Conservation (phyloP, 2,329 filamentous ascomycete species). For the Colletotrichum melonis region DNA sequence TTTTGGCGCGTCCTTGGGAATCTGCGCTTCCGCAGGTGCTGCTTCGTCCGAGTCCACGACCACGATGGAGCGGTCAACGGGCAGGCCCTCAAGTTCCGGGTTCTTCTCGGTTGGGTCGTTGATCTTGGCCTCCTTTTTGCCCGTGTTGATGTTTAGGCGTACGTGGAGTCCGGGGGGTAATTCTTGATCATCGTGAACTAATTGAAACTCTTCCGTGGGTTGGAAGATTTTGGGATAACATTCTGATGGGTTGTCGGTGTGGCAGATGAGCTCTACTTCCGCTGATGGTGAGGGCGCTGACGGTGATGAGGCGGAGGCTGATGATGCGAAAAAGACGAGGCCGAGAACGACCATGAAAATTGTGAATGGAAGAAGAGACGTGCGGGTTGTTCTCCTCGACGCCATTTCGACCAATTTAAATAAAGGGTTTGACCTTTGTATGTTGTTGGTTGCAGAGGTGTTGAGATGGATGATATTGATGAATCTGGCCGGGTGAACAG, state of each 20-base stretch:
- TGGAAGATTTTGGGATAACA: constrained; percentile 75
- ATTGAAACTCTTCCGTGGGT: constrained; percentile 73
- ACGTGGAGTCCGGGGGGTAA: constrained; percentile 74
- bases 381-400: neutral
- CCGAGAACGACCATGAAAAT: constrained; percentile 29
- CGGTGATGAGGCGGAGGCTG: constrained; percentile 16
- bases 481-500: neutral
- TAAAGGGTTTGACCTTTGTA: neutral
- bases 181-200: constrained; percentile 72
- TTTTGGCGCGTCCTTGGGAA: constrained; percentile 62
- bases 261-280: constrained; percentile 71
- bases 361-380: neutral
- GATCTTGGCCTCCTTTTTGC: constrained; percentile 73
- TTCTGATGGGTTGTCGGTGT: constrained; percentile 67
- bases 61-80: constrained; percentile 64
- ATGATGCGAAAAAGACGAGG: constrained; percentile 20
- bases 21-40: constrained; percentile 43
- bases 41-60: constrained; percentile 61
- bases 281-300: constrained; percentile 45
- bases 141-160: constrained; percentile 72
- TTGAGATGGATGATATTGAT: neutral
- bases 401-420: constrained; percentile 14
- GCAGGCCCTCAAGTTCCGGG: constrained; percentile 60
- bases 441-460: neutral
- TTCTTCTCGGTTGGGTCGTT: constrained; percentile 67